Conservation (phyloP, 352 stramenopile genomes). For the Globisporangium nagaii region DNA sequence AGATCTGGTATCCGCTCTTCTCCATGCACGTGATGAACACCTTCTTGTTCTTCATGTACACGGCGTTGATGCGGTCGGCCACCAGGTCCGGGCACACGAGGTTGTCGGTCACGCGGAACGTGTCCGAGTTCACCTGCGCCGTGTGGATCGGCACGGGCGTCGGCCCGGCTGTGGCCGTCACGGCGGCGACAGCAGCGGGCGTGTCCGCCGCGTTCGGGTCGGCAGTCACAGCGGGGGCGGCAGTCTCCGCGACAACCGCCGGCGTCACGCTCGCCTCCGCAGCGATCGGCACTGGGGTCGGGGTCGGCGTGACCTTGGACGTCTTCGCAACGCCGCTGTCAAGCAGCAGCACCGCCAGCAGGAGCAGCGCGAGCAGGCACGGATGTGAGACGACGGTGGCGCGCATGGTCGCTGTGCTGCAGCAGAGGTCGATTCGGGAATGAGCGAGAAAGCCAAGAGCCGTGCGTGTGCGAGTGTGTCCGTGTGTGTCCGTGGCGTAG, state of each 20-base stretch:
- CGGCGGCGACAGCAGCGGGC: not conserved
- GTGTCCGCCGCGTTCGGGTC: not conserved
- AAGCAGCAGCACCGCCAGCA: not conserved
- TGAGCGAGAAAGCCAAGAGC: no score
- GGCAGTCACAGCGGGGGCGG: not conserved
- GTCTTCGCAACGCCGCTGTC: not conserved
- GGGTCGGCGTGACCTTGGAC: not conserved
- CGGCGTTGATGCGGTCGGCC: slow-evolving; percentile 25
- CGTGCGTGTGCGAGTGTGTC: no score
- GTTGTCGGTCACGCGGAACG: slow-evolving; percentile 39
- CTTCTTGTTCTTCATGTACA: slow-evolving; percentile 44
- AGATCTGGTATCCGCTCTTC: slow-evolving; percentile 51
- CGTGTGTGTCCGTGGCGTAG: no score
- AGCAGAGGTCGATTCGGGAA: not conserved
- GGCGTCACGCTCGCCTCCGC: not conserved
- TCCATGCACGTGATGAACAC: slow-evolving; percentile 42
- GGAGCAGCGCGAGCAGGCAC: not conserved
- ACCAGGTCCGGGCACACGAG: slow-evolving; percentile 37
- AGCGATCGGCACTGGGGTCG: not conserved
- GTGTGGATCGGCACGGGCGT: slow-evolving; percentile 21
- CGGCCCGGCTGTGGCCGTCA: not conserved
- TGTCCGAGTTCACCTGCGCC: slow-evolving; percentile 29
- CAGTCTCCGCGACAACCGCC: not conserved
- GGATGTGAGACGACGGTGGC: not conserved
- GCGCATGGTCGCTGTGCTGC: no score